A percentile compares a stretch with the other conserved stretches of the same genome.
phyloP scores from a whole-genome alignment of 148 eudicot species.

The Rhododendron williamsianum region DNA sequence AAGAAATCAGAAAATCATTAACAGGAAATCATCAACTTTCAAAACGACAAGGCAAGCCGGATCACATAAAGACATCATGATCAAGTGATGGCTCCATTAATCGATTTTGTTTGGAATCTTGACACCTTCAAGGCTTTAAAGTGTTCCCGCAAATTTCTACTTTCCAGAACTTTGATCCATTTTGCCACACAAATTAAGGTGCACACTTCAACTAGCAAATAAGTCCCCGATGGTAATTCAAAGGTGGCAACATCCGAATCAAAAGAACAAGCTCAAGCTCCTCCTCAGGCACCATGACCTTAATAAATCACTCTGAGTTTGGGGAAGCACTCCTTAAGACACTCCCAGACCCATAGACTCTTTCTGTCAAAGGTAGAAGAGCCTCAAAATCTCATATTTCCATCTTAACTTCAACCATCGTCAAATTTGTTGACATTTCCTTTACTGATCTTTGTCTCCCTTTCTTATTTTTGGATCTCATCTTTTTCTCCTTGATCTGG shows the following conservation, averaged over 20 bases:
- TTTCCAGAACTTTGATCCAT: background rate
- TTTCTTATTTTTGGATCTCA: no score
- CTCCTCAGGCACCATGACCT: no score
- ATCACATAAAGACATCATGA: background rate
- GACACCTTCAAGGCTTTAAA: background rate
- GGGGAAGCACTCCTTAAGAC: no score
- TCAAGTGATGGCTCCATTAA: background rate
- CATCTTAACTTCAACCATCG: background rate
- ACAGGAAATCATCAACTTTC: background rate
- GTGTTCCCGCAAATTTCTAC: background rate
- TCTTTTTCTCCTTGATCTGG: background rate
- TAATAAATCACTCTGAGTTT: no score
- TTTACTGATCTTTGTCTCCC: background rate
- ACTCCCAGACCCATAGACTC: background rate
- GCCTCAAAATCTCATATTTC: background rate
- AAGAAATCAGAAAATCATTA: background rate
- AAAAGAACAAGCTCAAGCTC: no score
- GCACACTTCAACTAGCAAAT: background rate
- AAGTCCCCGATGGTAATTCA: background rate
- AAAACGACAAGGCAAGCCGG: background rate
- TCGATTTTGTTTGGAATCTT: background rate
- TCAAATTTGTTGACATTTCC: background rate
- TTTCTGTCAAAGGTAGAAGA: background rate
- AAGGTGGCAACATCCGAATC: background rate
- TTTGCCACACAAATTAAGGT: background rate